phyloP scores from a whole-genome alignment of 176 grass and related monocot genomes.

The Stipa capillata region DNA sequence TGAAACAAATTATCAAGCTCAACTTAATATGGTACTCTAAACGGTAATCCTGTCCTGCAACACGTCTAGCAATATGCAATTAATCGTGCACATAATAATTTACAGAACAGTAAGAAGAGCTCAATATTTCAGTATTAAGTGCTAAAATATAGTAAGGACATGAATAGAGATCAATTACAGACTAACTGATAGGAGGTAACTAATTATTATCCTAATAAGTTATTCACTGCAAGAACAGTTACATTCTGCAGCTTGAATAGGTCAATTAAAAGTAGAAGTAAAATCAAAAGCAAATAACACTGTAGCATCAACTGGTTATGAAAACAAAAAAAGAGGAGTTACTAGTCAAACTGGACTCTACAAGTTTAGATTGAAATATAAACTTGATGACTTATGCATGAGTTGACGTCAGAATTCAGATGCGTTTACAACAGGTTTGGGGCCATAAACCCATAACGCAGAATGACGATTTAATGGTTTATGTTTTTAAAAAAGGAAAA shows the following conservation, averaged over 20 bases:
- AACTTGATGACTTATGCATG: neutral
- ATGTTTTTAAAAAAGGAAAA: neutral
- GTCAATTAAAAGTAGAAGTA: neutral
- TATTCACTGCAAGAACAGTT: neutral
- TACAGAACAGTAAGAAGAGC: neutral
- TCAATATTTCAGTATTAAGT: neutral
- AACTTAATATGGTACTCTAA: neutral
- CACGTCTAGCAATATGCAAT: neutral
- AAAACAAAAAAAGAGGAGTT: neutral
- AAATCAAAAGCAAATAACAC: neutral
- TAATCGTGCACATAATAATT: neutral
- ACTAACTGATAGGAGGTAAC: neutral
- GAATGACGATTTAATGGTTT: neutral
- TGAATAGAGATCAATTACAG: neutral
- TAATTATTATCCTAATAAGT: neutral
- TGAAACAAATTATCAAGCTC: neutral
- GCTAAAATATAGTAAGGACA: neutral
- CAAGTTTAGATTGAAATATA: neutral
- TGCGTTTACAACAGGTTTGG: neutral
- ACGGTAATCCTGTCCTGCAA: neutral
- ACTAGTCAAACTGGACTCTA: neutral
- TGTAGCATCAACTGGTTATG: neutral
- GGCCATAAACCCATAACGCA: neutral
- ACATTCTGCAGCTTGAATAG: neutral
- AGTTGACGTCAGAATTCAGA: neutral